Conservation (phyloP, 2,329 filamentous ascomycete genomes). For the Macrophomina pseudophaseolina region DNA sequence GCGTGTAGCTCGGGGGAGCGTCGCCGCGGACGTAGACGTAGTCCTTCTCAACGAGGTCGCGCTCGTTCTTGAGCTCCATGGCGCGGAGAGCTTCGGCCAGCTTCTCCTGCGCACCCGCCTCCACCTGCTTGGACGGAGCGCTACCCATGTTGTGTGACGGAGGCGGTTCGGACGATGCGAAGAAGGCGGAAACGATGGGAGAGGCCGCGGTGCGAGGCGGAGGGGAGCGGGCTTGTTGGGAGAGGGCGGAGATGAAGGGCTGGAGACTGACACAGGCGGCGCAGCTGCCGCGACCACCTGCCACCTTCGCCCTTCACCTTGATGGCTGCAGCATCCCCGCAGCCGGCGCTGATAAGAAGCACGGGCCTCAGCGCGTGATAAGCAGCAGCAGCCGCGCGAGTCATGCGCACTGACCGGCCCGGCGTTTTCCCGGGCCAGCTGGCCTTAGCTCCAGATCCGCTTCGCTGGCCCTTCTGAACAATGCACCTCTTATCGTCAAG, state of each 20-base stretch:
- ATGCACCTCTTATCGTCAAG: too few relatives aligned
- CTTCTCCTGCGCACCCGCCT: slow-evolving; percentile 45
- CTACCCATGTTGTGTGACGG: slow-evolving; percentile 37
- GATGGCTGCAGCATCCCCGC: slow-evolving; percentile 15
- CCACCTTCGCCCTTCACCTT: slow-evolving; percentile 2
- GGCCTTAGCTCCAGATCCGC: too few relatives aligned
- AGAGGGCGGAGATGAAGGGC: slow-evolving; percentile 2
- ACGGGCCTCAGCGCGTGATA: slow-evolving; percentile 6
- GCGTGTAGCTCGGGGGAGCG: slow-evolving; percentile 42
- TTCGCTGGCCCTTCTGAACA: too few relatives aligned
- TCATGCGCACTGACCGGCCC: background rate
- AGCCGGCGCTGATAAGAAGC: background rate
- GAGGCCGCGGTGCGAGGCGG: background rate
- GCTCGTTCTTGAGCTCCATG: slow-evolving; percentile 53
- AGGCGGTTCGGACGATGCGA: background rate
- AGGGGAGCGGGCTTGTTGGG: background rate
- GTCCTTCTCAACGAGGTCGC: slow-evolving; percentile 51
- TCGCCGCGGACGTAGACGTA: slow-evolving; percentile 59
- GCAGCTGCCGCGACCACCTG: slow-evolving; percentile 5
- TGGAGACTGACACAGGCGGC: background rate
- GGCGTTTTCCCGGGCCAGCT: too few relatives aligned
- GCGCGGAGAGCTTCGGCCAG: slow-evolving; percentile 49
- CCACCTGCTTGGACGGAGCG: slow-evolving; percentile 40
- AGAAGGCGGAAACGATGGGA: background rate
- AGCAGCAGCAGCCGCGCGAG: background rate